Conservation (phyloP, 495 filamentous ascomycete species). For the Hypoxylon intermedium region DNA sequence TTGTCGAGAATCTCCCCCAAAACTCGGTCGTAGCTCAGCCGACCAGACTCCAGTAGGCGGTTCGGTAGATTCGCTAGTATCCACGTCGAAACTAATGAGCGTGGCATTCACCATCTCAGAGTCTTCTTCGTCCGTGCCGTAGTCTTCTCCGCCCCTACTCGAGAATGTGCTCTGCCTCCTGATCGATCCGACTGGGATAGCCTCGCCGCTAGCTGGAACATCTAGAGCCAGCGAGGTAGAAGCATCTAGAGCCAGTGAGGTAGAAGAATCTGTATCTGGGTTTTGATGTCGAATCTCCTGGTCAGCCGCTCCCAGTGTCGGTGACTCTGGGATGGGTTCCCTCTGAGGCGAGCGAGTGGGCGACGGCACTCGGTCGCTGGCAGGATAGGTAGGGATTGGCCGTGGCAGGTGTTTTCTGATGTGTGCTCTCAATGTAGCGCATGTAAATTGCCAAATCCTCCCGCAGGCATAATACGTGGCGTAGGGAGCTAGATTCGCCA, state of each 20-base stretch:
- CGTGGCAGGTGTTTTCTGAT: slow-evolving; percentile 33
- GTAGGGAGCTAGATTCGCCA: slow-evolving; percentile 45
- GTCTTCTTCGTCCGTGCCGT: slow-evolving; percentile 59
- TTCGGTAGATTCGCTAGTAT: slow-evolving; percentile 54
- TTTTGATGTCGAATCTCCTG: slow-evolving; percentile 35
- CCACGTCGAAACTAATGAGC: slow-evolving; percentile 65
- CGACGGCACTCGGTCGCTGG: slow-evolving; percentile 1
- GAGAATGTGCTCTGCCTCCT: slow-evolving; percentile 47
- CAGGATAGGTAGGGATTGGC: slow-evolving; percentile 10
- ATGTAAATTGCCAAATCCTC: slow-evolving; percentile 24
- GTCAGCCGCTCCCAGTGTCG: slow-evolving; percentile 39
- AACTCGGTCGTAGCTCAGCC: slow-evolving; percentile 61
- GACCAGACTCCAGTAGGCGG: slow-evolving; percentile 58
- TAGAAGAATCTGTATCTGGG: slow-evolving; percentile 24
- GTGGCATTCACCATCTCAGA: slow-evolving; percentile 56
- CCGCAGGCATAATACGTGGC: slow-evolving; percentile 42
- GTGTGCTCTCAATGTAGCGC: slow-evolving; percentile 12
- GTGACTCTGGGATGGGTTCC: slow-evolving; percentile 37
- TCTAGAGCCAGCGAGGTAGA: slow-evolving; percentile 34
- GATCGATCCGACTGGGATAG: slow-evolving; percentile 37
- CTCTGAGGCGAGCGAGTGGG: slow-evolving; percentile 13
- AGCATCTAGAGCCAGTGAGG: slow-evolving; percentile 33
- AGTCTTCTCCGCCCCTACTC: slow-evolving; percentile 45
- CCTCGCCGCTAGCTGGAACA: slow-evolving; percentile 34
- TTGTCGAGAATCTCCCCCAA: slow-evolving; percentile 35